Evolutionary conservation across 2,329 filamentous ascomycete genomes (phyloP), one percentile per base, ranked within the genome.

Genomic region (Fusarium sp.): DNA sequence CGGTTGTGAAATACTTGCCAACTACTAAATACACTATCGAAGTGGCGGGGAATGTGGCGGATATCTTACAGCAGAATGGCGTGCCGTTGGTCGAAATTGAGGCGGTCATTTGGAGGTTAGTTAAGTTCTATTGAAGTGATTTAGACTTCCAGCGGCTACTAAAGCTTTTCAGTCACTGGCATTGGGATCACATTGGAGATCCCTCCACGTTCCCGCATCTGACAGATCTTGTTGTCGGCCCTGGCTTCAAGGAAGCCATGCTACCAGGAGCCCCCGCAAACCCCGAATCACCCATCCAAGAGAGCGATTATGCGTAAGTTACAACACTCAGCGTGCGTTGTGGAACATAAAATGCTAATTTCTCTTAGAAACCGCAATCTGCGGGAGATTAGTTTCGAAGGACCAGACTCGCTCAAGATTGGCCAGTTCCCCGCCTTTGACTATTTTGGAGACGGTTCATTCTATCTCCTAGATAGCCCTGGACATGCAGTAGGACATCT

Each of bases 171-270:
- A 77, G 80, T 55, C 83, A 86, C 63, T 82, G 78, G 74, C 81
- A 83, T 62, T 83, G 78, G 72, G 85, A 88, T 67, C 86, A 88
- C 56, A 82, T 80, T 11, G 86, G 85, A 0, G 81, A 87, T 54
- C 77, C 80, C 0, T 79, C 80, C 0, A 75, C 72, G 0, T 88
- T 88, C 47, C 83, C 84, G 1, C 1, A 67, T 0, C 74, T 67
- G 2, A 85, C 84, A 1, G 77, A 81, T 11, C 67, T 88, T 1
- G 67, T 87, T 31, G 84, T 87, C 5, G 86, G 86, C 0, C 81
- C 85, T 0, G 85, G 85, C 0, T 83, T 87, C 72, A 82, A 80
- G 46, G 61, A 79, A 4, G 72, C 73, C 0, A 80, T 83, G 67
- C 68, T 82, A 5, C 85, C 85, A 1, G 84, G 82, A 1, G 84